Conservation (phyloP, 192 early-diverging fungal genomes). For the Coemansia sp. region DNA sequence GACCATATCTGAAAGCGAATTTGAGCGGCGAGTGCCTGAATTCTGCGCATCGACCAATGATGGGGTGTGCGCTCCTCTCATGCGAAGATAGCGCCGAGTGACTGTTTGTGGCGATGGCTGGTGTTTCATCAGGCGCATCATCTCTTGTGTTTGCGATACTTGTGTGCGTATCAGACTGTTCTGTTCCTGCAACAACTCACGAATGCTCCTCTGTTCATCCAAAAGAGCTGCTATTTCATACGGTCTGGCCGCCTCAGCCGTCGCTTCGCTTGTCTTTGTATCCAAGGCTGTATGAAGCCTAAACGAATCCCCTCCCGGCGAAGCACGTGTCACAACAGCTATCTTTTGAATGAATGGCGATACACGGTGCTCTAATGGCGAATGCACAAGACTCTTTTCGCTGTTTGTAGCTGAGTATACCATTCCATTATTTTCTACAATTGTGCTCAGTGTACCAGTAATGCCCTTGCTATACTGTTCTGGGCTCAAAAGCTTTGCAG, state of each 20-base stretch:
- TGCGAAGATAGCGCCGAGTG: slow-evolving; percentile 46
- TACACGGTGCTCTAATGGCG: slow-evolving; percentile 2
- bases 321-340: slow-evolving; percentile 8
- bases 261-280: not conserved
- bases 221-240: slow-evolving; percentile 33
- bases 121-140: slow-evolving; percentile 35
- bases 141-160: slow-evolving; percentile 48
- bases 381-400: not conserved
- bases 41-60: slow-evolving; percentile 11
- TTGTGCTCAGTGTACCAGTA: slow-evolving; percentile 7
- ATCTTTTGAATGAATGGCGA: slow-evolving; percentile 32
- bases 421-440: slow-evolving; percentile 13
- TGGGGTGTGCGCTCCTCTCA: slow-evolving; percentile 44
- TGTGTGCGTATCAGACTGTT: slow-evolving; percentile 45
- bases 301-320: not conserved
- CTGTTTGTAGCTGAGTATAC: slow-evolving; percentile 1
- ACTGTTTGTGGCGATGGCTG: slow-evolving; percentile 48
- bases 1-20: slow-evolving; percentile 51
- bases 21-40: slow-evolving; percentile 32
- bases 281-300: not conserved
- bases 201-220: slow-evolving; percentile 50
- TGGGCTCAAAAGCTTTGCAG: slow-evolving; percentile 16
- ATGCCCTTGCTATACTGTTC: slow-evolving; percentile 12
- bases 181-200: slow-evolving; percentile 43
- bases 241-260: not conserved